These are phyloP conservation scores for Starmera dryadoides DNA, from an alignment of 805 yeast genomes.

Conservation along the genomic window DNA sequence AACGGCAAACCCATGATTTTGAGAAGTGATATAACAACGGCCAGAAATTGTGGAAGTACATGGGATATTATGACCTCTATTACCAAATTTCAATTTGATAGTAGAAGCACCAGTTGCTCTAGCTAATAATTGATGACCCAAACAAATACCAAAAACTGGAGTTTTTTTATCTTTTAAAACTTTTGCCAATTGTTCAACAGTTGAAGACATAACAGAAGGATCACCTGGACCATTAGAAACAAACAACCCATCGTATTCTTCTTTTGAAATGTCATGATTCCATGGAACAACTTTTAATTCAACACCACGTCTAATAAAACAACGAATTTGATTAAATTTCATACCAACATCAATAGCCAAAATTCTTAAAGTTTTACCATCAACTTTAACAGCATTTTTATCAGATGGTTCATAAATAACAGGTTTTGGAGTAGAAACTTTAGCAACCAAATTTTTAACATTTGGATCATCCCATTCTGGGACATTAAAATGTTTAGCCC, in stretches of 20 bases:
- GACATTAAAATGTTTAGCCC: slow-evolving; percentile 59
- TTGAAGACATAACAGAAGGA: slow-evolving; percentile 75
- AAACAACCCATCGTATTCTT: slow-evolving; percentile 90
- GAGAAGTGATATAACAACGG: slow-evolving; percentile 96
- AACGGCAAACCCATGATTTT: slow-evolving; percentile 98
- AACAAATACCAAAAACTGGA: slow-evolving; percentile 96
- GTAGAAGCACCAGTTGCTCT: slow-evolving; percentile 95
- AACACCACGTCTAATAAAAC: slow-evolving; percentile 93
- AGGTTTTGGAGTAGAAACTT: slow-evolving; percentile 77
- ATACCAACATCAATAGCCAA: slow-evolving; percentile 95
- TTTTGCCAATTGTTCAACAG: slow-evolving; percentile 51
- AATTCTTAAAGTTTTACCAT: slow-evolving; percentile 76
- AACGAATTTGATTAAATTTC: slow-evolving; percentile 96
- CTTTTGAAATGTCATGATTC: slow-evolving; percentile 78
- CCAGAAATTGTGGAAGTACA: slow-evolving; percentile 87
- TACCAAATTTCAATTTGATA: slow-evolving; percentile 89
- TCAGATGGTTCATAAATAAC: slow-evolving; percentile 66
- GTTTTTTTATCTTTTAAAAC: slow-evolving; percentile 62
- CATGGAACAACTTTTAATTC: slow-evolving; percentile 94
- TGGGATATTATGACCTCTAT: slow-evolving; percentile 98
- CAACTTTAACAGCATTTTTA: slow-evolving; percentile 42
- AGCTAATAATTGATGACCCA: slow-evolving; percentile 95
- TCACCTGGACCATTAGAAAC: slow-evolving; percentile 99
- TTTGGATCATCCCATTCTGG: slow-evolving; percentile 96
- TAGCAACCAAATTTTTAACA: slow-evolving; percentile 82